Evolutionary conservation across 179 eudicot species (phyloP).

Genomic region (Silene vulgaris): DNA sequence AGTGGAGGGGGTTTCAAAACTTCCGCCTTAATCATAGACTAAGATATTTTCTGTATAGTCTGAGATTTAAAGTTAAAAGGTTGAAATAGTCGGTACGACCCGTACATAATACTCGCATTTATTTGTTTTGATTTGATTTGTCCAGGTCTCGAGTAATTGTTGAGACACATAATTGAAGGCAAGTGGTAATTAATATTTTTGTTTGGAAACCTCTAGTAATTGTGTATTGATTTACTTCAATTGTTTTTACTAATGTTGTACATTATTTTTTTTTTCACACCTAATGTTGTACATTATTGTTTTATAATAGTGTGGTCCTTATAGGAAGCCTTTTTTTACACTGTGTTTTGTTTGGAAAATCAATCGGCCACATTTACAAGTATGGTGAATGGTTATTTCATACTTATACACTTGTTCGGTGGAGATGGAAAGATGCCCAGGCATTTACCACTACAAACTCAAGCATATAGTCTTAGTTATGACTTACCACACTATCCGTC

Average conservation of each 20-base stretch:
- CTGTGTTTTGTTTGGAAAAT: neutral
- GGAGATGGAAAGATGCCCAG: too few species aligned
- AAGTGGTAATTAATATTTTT: too few species aligned
- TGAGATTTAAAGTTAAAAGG: slow-evolving; percentile 1
- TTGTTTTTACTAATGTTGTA: neutral
- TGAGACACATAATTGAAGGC: too few species aligned
- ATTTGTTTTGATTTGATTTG: too few species aligned
- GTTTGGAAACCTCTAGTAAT: neutral
- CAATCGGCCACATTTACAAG: neutral
- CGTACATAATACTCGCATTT: too few species aligned
- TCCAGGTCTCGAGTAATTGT: too few species aligned
- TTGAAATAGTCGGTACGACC: too few species aligned
- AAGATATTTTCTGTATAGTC: neutral
- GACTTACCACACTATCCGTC: too few species aligned
- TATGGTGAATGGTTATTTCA: neutral
- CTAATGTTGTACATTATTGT: neutral
- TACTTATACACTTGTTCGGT: too few species aligned
- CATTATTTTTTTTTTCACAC: neutral
- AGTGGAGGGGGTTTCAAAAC: too few species aligned
- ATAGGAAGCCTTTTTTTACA: neutral
- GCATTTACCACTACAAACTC: too few species aligned
- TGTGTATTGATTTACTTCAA: neutral
- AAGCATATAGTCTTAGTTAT: too few species aligned
- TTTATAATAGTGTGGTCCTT: neutral
- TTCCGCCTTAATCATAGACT: neutral